These are phyloP conservation scores for Penicillium lividum DNA, from an alignment of 495 filamentous ascomycete genomes.

Conservation along the genomic window DNA sequence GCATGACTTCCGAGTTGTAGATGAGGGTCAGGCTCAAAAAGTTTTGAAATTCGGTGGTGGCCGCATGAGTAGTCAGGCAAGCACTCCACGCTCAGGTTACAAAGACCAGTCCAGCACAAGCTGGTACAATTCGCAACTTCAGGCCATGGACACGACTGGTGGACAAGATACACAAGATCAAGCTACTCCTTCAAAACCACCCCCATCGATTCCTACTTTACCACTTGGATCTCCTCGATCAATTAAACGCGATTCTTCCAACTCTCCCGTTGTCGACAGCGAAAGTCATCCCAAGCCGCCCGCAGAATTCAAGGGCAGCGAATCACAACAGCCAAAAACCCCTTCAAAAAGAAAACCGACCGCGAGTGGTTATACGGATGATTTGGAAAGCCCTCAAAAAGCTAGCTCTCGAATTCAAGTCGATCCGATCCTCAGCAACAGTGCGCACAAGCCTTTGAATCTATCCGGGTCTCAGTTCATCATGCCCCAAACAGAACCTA, in stretches of 20 bases:
- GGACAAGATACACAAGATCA: neutral
- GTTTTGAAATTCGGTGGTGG: constrained; percentile 75
- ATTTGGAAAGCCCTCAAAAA: constrained; percentile 67
- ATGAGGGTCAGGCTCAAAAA: constrained; percentile 75
- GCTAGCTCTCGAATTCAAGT: constrained; percentile 49
- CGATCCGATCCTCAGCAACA: constrained; percentile 50
- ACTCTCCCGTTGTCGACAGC: constrained; percentile 11
- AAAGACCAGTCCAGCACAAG: constrained; percentile 72
- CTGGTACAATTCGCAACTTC: constrained; percentile 76
- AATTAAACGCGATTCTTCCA: neutral
- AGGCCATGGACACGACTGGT: constrained; percentile 26
- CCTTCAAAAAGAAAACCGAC: constrained; percentile 34
- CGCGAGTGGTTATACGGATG: constrained; percentile 47
- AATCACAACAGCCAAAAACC: constrained; percentile 57
- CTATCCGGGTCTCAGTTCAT: constrained; percentile 84
- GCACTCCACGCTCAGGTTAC: constrained; percentile 59
- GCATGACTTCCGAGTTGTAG: constrained; percentile 77
- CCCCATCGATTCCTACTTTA: neutral
- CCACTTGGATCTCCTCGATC: constrained; percentile 2
- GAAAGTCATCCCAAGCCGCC: constrained; percentile 34
- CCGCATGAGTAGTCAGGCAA: constrained; percentile 65
- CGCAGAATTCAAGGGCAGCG: constrained; percentile 45
- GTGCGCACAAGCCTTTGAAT: constrained; percentile 68
- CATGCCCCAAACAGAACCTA: constrained; percentile 74
- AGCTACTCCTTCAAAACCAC: neutral